phyloP scores from a whole-genome alignment of 2,329 filamentous ascomycete genomes.

The Tympanopsis confertula region DNA sequence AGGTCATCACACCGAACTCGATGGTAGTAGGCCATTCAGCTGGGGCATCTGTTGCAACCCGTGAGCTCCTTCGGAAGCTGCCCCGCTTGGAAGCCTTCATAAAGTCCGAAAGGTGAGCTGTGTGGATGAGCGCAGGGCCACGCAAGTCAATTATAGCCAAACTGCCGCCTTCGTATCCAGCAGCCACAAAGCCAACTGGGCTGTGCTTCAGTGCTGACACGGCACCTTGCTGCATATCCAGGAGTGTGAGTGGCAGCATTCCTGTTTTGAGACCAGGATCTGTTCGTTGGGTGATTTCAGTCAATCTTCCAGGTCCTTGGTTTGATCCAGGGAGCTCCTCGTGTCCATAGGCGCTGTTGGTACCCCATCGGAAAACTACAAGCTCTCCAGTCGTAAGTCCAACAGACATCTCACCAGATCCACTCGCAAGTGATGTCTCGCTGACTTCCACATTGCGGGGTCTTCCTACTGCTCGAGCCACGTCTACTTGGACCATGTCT shows the following conservation, averaged over 20 bases:
- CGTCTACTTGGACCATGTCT: constrained; percentile 69
- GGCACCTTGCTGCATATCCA: constrained; percentile 73
- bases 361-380: constrained; percentile 77
- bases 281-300: constrained; percentile 60
- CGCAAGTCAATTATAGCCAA: constrained; percentile 78
- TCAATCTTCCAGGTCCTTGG: constrained; percentile 59
- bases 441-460: constrained; percentile 67
- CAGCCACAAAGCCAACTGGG: constrained; percentile 85
- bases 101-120: constrained; percentile 61
- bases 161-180: constrained; percentile 73
- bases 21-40: constrained; percentile 68
- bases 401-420: constrained; percentile 72
- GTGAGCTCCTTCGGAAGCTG: constrained; percentile 46
- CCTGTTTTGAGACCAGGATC: constrained; percentile 69
- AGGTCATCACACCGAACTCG: constrained; percentile 85
- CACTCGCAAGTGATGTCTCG: constrained; percentile 68
- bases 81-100: constrained; percentile 64
- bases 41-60: constrained; percentile 28
- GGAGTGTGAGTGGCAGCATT: constrained; percentile 65
- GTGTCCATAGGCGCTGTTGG: constrained; percentile 61
- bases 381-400: constrained; percentile 77
- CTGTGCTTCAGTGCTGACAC: constrained; percentile 72
- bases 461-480: constrained; percentile 72
- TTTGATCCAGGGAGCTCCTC: constrained; percentile 38
- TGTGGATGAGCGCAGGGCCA: constrained; percentile 74